phyloP scores from a whole-genome alignment of 306 rosid species.

The Rubus idaeus region DNA sequence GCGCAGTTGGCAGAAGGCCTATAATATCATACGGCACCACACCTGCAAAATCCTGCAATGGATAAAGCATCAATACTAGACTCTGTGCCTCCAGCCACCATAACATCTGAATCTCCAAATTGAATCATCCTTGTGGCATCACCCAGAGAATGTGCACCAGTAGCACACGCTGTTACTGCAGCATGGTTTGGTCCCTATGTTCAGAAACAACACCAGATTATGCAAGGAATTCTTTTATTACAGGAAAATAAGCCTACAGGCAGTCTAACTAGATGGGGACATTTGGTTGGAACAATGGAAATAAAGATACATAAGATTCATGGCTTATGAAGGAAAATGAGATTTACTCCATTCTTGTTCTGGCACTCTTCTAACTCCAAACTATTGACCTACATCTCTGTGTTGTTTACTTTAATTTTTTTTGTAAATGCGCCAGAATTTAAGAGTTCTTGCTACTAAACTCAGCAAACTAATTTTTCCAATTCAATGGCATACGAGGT shows the following conservation, averaged over 20 bases:
- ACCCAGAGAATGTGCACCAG: constrained; percentile 94
- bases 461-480: background rate
- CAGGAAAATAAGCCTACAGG: background rate
- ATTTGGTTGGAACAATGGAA: constrained; percentile 7
- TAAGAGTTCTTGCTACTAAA: background rate
- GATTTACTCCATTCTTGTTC: constrained; percentile 6
- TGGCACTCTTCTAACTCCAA: constrained; percentile 4
- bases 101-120: constrained; percentile 93
- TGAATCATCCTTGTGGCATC: constrained; percentile 97
- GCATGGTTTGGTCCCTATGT: constrained; percentile 89
- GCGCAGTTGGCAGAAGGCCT: constrained; percentile 11
- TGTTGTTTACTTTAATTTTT: background rate
- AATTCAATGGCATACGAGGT: background rate
- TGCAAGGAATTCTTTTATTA: constrained; percentile 9
- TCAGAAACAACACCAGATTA: constrained; percentile 18
- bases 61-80: constrained; percentile 96
- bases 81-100: constrained; percentile 97
- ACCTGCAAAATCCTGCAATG: constrained; percentile 91
- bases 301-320: background rate
- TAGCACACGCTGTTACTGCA: constrained; percentile 95
- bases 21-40: background rate
- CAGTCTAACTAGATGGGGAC: constrained; percentile 11
- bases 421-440: background rate
- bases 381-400: background rate
- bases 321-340: constrained; percentile 24